A percentile compares a stretch with the other conserved stretches of the same genome.
phyloP scores from a whole-genome alignment of 176 grass and related monocot genomes.

The Pontederia crassipes region DNA sequence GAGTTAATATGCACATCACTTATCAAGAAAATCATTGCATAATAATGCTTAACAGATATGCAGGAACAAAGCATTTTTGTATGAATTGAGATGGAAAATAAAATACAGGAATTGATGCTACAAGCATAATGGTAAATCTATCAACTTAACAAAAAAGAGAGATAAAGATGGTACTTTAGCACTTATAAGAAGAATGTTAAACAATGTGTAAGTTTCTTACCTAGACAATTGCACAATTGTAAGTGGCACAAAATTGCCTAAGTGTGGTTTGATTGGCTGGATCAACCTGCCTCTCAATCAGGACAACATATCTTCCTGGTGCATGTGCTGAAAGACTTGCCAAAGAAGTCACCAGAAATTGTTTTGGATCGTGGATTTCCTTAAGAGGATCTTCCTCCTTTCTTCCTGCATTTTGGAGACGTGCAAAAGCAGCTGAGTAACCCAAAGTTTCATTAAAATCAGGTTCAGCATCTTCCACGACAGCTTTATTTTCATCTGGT shows the following conservation, averaged over 20 bases:
- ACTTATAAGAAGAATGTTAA: too few species aligned
- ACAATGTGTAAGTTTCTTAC: constrained; percentile 47
- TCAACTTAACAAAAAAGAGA: too few species aligned
- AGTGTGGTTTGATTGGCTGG: constrained; percentile 61
- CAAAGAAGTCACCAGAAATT: constrained; percentile 70
- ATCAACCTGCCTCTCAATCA: constrained; percentile 71
- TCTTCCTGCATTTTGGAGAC: constrained; percentile 79
- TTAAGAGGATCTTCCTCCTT: constrained; percentile 85
- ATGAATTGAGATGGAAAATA: too few species aligned
- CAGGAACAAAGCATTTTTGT: too few species aligned
- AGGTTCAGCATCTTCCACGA: constrained; percentile 41
- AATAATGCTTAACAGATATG: too few species aligned
- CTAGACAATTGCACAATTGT: constrained; percentile 81
- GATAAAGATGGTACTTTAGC: too few species aligned
- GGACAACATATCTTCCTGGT: constrained; percentile 62
- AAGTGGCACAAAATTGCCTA: constrained; percentile 64
- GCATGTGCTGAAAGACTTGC: constrained; percentile 50
- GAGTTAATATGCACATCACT: too few species aligned
- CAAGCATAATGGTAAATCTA: too few species aligned
- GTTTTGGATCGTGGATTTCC: constrained; percentile 79
- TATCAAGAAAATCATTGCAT: too few species aligned
- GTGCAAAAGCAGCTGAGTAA: constrained; percentile 80
- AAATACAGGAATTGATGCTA: too few species aligned
- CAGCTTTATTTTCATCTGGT: constrained; percentile 50
- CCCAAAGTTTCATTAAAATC: constrained; percentile 56